A percentile compares a stretch with the other conserved stretches of the same genome.
phyloP scores from a whole-genome alignment of 2,329 filamentous ascomycete species.

The Aplosporella prunicola region DNA sequence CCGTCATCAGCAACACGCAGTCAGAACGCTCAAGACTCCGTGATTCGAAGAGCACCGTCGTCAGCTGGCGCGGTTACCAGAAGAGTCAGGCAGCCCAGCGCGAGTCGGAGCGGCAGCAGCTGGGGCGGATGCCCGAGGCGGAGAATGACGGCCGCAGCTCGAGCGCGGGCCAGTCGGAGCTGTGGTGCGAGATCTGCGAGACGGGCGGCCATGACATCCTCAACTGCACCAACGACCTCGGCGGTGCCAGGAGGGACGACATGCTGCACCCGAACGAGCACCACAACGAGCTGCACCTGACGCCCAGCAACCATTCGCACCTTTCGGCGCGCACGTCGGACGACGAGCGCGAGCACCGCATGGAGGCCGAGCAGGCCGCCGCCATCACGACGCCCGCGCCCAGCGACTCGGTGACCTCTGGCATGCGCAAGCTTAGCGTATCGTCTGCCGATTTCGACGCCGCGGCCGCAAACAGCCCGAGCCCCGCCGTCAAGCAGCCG shows the following conservation, averaged over 20 bases:
- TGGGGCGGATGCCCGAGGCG: slow-evolving; percentile 18
- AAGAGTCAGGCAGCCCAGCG: slow-evolving; percentile 1
- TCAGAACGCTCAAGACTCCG: slow-evolving; percentile 30
- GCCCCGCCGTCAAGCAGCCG: slow-evolving; percentile 1
- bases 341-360: slow-evolving; percentile 17
- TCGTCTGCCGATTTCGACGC: no score
- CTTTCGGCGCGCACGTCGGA: slow-evolving; percentile 15
- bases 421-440: slow-evolving; percentile 18
- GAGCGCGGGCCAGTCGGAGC: slow-evolving; percentile 56
- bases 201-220: slow-evolving; percentile 86
- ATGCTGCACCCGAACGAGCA: no score
- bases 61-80: slow-evolving; percentile 41
- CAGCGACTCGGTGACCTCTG: slow-evolving; percentile 22
- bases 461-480: no score
- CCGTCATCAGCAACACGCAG: slow-evolving; percentile 44
- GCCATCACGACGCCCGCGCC: slow-evolving; percentile 21
- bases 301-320: neutral
- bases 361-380: slow-evolving; percentile 25
- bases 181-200: slow-evolving; percentile 96
- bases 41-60: slow-evolving; percentile 58
- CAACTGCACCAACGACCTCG: slow-evolving; percentile 70
- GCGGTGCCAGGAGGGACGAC: slow-evolving; percentile 34
- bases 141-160: slow-evolving; percentile 46
- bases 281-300: slow-evolving; percentile 11
- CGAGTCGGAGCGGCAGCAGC: slow-evolving; percentile 2